Evolutionary conservation across 2,329 filamentous ascomycete genomes (phyloP).

Genomic region (Didymella glomerata): DNA sequence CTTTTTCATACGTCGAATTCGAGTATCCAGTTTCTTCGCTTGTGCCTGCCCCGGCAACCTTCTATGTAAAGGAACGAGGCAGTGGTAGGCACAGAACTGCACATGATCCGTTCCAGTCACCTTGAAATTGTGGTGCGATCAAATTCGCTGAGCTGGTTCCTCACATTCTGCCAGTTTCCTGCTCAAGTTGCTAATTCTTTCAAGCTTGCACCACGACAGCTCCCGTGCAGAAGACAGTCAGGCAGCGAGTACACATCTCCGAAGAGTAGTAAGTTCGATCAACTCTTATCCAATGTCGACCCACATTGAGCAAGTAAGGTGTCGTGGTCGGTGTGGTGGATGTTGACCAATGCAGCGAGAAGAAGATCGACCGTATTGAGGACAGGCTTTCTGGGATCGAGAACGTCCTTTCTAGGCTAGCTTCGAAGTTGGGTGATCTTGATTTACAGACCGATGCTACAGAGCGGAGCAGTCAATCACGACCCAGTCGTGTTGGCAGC

Average conservation of each 20-base stretch:
- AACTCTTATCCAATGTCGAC: background rate
- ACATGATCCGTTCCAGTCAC: background rate
- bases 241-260: constrained; percentile 49
- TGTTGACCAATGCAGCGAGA: constrained; percentile 53
- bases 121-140: background rate
- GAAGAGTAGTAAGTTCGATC: constrained; percentile 48
- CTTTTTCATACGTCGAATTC: background rate
- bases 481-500: constrained; percentile 30
- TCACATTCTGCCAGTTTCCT: too few relatives aligned
- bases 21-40: background rate
- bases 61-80: background rate
- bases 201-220: constrained; percentile 47
- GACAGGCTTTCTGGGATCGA: constrained; percentile 61
- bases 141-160: background rate
- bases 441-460: constrained; percentile 33
- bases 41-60: background rate
- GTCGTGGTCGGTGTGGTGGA: background rate
- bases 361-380: constrained; percentile 63
- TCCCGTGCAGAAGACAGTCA: constrained; percentile 42
- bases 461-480: constrained; percentile 38
- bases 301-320: background rate
- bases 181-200: constrained; percentile 16
- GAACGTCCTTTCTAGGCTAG: constrained; percentile 50
- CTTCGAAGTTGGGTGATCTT: constrained; percentile 40
- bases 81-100: background rate